Base-by-base conservation (phyloP, 305 asterid species). In the Solanum hybrid region DNA sequence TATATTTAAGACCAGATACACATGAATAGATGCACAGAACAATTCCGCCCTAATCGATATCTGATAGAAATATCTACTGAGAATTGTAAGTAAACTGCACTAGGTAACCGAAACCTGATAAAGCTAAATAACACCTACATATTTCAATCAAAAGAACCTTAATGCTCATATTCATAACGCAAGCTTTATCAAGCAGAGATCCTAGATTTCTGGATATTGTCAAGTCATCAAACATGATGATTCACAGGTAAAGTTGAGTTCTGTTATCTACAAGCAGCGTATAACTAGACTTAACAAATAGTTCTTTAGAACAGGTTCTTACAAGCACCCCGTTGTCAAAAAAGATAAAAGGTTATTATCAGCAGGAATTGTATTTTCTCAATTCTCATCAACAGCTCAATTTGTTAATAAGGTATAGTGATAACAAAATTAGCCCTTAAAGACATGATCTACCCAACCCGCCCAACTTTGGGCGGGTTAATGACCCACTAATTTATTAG, bases 171-270 rank as follows among this genome's bases (percentile, higher is more conserved):
- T 27, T 45, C 88, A 41, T 70, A 45, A 29, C 65, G 20, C 26
- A 41, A 82, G 87, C 87, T 41, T 45, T 45, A 83, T 83, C 75
- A 45, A 83, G 73, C 73, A 83, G 72, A 82, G 87, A 82, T 82
- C 87, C 87, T 14, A 83, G 88, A 83, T 34, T 17, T 41, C 26
- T 27, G 6, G 15, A 41, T 26, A 84, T 31, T 51, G 24, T 45
- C 41, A 84, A 31, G 88, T 84, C 29, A 7, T 84, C 39, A 32
- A 51, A 51, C 41, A 84, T 7, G 36, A 51, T 84, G 22, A 84
- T 84, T 84, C 41, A 84, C 88, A 51, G 31, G 41, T 51, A 84
- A 84, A 51, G 41, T 31, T 45, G 22, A 45, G 41, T 31, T 84
- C 24, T 51, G 88, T 29, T 20, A 84, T 51, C 76, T 20, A 45